Evolutionary conservation across 2,329 filamentous ascomycete genomes (phyloP), one percentile per base, ranked within the genome.

Genomic region (Sporothrix dimorphospora): DNA sequence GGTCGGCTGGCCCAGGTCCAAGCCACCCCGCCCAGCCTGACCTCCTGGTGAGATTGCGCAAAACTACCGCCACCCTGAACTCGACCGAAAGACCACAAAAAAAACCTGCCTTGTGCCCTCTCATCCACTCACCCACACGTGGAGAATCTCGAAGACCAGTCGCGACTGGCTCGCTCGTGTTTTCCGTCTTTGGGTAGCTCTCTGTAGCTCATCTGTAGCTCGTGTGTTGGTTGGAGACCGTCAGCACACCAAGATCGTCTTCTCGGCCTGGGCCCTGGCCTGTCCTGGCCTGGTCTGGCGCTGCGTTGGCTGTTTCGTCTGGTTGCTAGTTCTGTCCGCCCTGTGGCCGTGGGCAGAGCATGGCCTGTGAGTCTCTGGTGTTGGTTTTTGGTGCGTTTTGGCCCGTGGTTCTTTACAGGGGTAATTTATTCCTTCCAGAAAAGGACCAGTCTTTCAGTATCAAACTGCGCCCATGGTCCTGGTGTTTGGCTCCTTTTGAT

Each of bases 11-110:
- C 38, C 59, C 38, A 45, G 59, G 34, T 38, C 38, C 59, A 65
- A 65, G 59, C 59, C 59, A 65, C 59, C n/a, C 57, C 59, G 38
- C 59, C 59, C 27, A 45, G 59, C 21, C 59, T 65, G 24, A 3
- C 59, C 21, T 27, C 21, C 6, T 65, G n/a, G 59, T 65, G 30
- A 65, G 59, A 65, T 65, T 65, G 38, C 59, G 24, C 53, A 55
- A 55, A 30, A 16, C 53, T 24, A 57, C 27, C 19, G 6, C 53
- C 53, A 57, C 27, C 19, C 6, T 34, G 14, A 30, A 19, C 34
- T 9, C 19, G 16, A 12, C 9, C 12, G 40, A 45, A 27, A 65
- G 51, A 55, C 51, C 24, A 55, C 51, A 30, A 30, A 19, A 45
- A 61, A 65, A 65, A 45, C 59, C 59, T 65, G 38, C 59, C 59